These are phyloP conservation scores for Aspergillus felis DNA, from an alignment of 2,329 filamentous ascomycete genomes.

Conservation along the genomic window DNA sequence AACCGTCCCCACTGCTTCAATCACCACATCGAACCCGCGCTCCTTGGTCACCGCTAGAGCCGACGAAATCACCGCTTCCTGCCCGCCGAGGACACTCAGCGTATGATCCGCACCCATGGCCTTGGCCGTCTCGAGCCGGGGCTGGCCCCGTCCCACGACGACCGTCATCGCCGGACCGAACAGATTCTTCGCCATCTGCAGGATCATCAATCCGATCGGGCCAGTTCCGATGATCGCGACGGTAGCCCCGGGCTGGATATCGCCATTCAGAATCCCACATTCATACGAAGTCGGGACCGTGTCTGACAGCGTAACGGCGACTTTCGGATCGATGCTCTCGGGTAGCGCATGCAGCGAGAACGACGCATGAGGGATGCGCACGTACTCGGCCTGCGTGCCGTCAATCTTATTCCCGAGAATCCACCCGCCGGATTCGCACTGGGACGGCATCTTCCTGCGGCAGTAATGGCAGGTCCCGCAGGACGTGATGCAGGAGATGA, in stretches of 20 bases:
- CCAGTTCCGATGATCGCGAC: constrained; percentile 52
- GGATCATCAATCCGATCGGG: constrained; percentile 49
- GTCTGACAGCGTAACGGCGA: constrained; percentile 40
- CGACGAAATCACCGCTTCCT: constrained; percentile 30
- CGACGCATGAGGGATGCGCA: constrained; percentile 50
- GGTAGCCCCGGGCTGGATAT: constrained; percentile 47
- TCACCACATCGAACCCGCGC: constrained; percentile 52
- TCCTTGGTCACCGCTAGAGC: constrained; percentile 40
- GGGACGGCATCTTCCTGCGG: constrained; percentile 49
- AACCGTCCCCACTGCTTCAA: constrained; percentile 53
- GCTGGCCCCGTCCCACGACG: constrained; percentile 46
- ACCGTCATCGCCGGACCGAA: constrained; percentile 46
- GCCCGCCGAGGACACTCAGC: constrained; percentile 35
- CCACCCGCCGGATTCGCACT: constrained; percentile 55
- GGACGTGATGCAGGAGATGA: constrained; percentile 51
- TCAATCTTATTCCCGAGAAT: constrained; percentile 52
- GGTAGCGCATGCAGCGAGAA: constrained; percentile 45
- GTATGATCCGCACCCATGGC: constrained; percentile 45
- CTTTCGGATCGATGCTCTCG: constrained; percentile 36
- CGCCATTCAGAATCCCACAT: constrained; percentile 49
- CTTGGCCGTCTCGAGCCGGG: constrained; percentile 45
- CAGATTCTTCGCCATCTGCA: constrained; percentile 51
- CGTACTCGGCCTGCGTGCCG: constrained; percentile 54
- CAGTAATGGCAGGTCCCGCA: constrained; percentile 53
- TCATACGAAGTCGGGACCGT: constrained; percentile 52